A percentile compares a stretch with the other conserved stretches of the same genome.
Conservation (phyloP, 116 monocot genomes). For the Iris pallida region DNA sequence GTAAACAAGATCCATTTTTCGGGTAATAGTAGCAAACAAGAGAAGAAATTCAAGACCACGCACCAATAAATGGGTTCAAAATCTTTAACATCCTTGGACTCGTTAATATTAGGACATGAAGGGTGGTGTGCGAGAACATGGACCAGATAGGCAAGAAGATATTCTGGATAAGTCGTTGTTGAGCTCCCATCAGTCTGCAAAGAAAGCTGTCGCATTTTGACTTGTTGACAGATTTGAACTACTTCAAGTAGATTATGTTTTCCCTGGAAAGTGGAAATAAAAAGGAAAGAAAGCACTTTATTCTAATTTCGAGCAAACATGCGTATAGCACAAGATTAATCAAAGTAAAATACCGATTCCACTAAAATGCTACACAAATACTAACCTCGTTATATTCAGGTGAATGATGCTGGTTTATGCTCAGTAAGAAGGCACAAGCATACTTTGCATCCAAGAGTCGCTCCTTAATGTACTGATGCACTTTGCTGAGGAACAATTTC, state of each 20-base stretch:
- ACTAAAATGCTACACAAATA: conserved; percentile 1
- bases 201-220: conserved; percentile 70
- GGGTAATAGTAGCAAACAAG: neutral
- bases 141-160: conserved; percentile 76
- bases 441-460: conserved; percentile 84
- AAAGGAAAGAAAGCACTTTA: neutral
- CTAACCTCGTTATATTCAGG: conserved; percentile 67
- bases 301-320: no score
- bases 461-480: conserved; percentile 92
- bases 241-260: conserved; percentile 72
- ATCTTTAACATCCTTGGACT: conserved; percentile 38
- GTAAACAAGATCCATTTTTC: neutral
- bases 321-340: neutral
- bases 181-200: conserved; percentile 62
- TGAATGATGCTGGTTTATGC: conserved; percentile 45
- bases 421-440: conserved; percentile 82
- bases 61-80: conserved; percentile 87
- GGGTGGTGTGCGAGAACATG: conserved; percentile 92
- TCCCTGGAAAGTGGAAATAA: conserved; percentile 32
- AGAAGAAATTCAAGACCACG: conserved; percentile 1
- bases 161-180: conserved; percentile 67
- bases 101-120: conserved; percentile 55
- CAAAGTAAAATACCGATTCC: neutral
- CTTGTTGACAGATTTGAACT: conserved; percentile 76
- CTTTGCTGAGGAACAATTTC: conserved; percentile 69